Percentiles rank a stretch among this genome's conserved stretches.
Conservation (phyloP, 1,284 basidiomycete species). For the Fomitopsis pinicola region DNA sequence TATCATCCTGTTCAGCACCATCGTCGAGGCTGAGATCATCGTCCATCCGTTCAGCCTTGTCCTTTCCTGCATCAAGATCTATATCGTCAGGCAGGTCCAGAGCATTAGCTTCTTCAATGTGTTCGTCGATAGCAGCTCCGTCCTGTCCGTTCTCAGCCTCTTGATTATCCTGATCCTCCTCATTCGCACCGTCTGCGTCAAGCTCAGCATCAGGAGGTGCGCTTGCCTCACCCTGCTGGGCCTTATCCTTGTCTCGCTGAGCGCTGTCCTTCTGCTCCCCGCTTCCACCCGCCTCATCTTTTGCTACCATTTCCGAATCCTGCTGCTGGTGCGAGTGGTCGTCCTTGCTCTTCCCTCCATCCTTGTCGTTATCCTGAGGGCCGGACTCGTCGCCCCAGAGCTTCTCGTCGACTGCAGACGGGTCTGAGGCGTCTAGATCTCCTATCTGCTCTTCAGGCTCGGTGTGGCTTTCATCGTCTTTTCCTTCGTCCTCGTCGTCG, state of each 20-base stretch:
- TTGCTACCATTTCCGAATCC: slow-evolving; percentile 73
- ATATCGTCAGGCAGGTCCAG: slow-evolving; percentile 86
- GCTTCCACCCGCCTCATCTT: slow-evolving; percentile 56
- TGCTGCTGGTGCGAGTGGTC: slow-evolving; percentile 48
- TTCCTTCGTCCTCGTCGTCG: slow-evolving; percentile 49
- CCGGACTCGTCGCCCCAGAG: slow-evolving; percentile 87
- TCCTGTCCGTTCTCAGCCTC: slow-evolving; percentile 39
- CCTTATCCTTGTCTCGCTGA: slow-evolving; percentile 4
- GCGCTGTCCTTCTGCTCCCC: slow-evolving; percentile 31
- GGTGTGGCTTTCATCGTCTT: slow-evolving; percentile 53
- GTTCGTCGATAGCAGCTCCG: slow-evolving; percentile 70
- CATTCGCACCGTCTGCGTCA: slow-evolving; percentile 78
- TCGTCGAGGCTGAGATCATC: slow-evolving; percentile 40
- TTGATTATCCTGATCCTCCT: slow-evolving; percentile 32
- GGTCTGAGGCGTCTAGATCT: slow-evolving; percentile 84
- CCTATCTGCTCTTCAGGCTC: slow-evolving; percentile 82
- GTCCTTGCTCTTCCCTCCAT: slow-evolving; percentile 49
- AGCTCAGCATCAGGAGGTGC: slow-evolving; percentile 33
- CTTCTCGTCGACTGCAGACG: slow-evolving; percentile 91
- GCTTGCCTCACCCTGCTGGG: too few relatives aligned
- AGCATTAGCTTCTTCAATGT: slow-evolving; percentile 71
- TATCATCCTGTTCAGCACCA: slow-evolving; percentile 37
- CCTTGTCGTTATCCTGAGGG: slow-evolving; percentile 44
- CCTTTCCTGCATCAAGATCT: slow-evolving; percentile 48
- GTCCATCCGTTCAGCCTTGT: slow-evolving; percentile 33